Evolutionary conservation across 176 grass and related monocot species (phyloP), one percentile per base, ranked within the genome.

Genomic region (Otatea glauca): DNA sequence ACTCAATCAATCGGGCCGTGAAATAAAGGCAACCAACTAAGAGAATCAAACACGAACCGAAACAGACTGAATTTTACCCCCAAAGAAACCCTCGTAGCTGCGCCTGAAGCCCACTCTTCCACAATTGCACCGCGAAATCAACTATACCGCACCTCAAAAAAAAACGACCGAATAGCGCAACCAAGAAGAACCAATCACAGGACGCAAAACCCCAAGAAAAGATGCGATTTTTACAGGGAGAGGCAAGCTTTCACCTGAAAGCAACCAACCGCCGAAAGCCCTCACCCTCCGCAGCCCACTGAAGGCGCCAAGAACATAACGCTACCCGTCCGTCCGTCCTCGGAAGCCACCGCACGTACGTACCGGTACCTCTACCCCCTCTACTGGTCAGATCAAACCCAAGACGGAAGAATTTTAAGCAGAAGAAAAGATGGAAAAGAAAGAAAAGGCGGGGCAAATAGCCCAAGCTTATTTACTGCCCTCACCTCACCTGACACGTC

Each of bases 371-470:
- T 41, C 56, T 55, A 7, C 23, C 9, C 3, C 72, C 39, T 35
- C 54, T 1, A 11, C 43, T 68, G 41, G 80, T 90, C 85, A 87
- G 85, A 91, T 84, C 61, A 77, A 83, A 80, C 80, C 54, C 50
- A 35, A 74, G 69, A 91, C 75, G 42, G 16, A 9, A 73, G 72
- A 72, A 81, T 76, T 65, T 38, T 60, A 20, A 67, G 76, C 88
- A 51, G 73, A 51, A 75, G 79, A 69, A 50, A 38, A 54, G 50
- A 37, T 23, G 62, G 72, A 41, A 70, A 69, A 1, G 54, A 72
- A 42, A 67, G n/a, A 37, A 27, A 85, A 60, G 35, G 42, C 41
- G 56, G 11, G 72, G 78, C 34, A 53, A 72, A 49, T 54, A 82
- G 79, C 66, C 64, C 68, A 24, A 23, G 7, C 84, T 67, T 83